phyloP scores from a whole-genome alignment of 129 eudicot species.

The Dittrichia graveolens region DNA sequence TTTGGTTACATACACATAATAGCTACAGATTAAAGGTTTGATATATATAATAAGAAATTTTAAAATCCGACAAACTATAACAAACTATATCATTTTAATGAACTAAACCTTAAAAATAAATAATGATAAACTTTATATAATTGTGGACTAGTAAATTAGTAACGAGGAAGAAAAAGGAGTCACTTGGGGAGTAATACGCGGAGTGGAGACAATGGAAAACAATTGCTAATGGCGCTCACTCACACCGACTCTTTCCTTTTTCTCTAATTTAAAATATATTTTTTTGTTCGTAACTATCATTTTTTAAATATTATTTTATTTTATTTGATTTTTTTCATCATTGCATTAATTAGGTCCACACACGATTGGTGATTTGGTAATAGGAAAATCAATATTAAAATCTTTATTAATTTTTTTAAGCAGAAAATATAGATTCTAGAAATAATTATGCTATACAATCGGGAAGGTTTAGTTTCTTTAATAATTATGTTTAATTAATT shows the following conservation, averaged over 20 bases:
- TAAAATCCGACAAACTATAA: too few species aligned
- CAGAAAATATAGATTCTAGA: too few species aligned
- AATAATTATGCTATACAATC: too few species aligned
- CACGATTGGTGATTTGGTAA: not conserved
- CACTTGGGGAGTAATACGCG: constrained; percentile 33
- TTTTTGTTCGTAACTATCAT: not conserved
- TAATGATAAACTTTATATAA: too few species aligned
- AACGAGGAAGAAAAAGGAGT: constrained; percentile 6
- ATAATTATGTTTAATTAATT: not conserved
- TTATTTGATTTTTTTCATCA: not conserved
- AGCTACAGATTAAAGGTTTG: too few species aligned
- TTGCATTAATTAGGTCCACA: constrained; percentile 13
- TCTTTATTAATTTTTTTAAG: too few species aligned
- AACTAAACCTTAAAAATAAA: too few species aligned
- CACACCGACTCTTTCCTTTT: constrained; percentile 32
- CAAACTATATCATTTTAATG: too few species aligned
- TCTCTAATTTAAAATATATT: not conserved
- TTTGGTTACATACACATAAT: too few species aligned
- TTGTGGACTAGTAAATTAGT: too few species aligned
- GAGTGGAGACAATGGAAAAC: constrained; percentile 36
- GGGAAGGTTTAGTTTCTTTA: not conserved
- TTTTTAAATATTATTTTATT: not conserved
- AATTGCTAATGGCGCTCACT: constrained; percentile 26
- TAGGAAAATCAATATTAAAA: not conserved
- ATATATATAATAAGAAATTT: too few species aligned